phyloP scores from a whole-genome alignment of 2,329 filamentous ascomycete species.

The Botrytis fabae region DNA sequence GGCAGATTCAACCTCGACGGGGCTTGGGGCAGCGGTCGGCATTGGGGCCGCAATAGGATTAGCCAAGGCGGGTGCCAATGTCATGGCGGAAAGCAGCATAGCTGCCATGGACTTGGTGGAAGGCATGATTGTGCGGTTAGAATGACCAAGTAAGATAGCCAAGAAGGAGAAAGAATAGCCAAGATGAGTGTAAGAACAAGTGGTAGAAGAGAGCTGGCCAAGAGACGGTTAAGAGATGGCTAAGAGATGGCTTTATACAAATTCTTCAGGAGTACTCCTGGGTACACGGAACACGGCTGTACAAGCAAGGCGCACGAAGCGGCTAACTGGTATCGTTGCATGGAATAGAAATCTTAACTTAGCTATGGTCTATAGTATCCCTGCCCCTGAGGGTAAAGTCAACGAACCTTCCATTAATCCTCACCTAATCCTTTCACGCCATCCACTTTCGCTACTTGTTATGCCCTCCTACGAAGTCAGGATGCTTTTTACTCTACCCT shows the following conservation, averaged over 20 bases:
- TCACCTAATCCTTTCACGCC: neutral
- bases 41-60: neutral
- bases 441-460: neutral
- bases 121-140: neutral
- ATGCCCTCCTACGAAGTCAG: neutral
- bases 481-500: neutral
- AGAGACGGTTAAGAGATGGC: neutral
- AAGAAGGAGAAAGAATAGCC: neutral
- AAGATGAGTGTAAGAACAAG: neutral
- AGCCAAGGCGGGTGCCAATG: neutral
- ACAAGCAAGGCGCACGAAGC: neutral
- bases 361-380: neutral
- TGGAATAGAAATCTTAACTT: neutral
- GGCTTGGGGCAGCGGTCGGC: neutral
- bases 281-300: neutral
- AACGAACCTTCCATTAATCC: neutral
- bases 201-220: neutral
- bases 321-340: neutral
- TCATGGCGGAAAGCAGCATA: neutral
- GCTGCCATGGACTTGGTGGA: neutral
- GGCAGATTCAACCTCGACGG: neutral
- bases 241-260: neutral
- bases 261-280: neutral
- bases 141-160: neutral
- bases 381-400: neutral